Base-by-base conservation (phyloP, 2,329 filamentous ascomycete genomes). In the Talaromyces sp. region DNA sequence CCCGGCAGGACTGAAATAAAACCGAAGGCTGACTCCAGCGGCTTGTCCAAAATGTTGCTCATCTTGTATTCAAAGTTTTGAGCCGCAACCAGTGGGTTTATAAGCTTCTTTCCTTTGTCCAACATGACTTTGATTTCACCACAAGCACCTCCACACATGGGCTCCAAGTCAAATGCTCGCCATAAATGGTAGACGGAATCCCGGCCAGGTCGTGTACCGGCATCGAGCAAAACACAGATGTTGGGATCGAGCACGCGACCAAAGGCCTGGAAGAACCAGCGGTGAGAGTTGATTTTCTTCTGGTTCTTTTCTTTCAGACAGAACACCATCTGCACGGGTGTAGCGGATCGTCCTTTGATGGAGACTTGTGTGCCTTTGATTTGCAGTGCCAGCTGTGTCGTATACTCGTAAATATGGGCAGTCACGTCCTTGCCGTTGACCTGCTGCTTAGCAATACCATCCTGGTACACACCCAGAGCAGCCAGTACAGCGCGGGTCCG, bases 21-120 rank as follows among this genome's bases (percentile, higher is more conserved):
- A 53, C 94, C 94, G 74, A 99, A 99, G 0, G 93, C 91, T 3
- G 93, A 97, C 74, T 99, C 94, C 46, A 99, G 80, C 2, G 94
- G 94, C 79, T 99, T 99, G 75, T 99, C 94, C 51, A 99, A 83
- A 71, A 99, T 99, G 71, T 99, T 99, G 75, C 91, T 96, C 89
- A 99, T 96, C 83, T 99, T 99, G 83, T 99, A 99, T 79, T 99
- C 94, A 69, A 99, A 99, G 72, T 99, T 99, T 70, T 99, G 94
- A 0, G 92, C 92, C 2, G 94, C 94, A 24, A 99, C 90, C 4
- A 99, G 83, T 0, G 94, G 94, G 70, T 97, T 99, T 66, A 97
- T 74, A 38, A 99, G 83, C 69, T 95, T 92, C 75, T 90, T 93
- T 65, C 93, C 92, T 61, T 84, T 86, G 3, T 85, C 86, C 78